Evolutionary conservation across 257 asterid species (phyloP), one percentile per base, ranked within the genome.

Genomic region (Ocimum tenuiflorum): DNA sequence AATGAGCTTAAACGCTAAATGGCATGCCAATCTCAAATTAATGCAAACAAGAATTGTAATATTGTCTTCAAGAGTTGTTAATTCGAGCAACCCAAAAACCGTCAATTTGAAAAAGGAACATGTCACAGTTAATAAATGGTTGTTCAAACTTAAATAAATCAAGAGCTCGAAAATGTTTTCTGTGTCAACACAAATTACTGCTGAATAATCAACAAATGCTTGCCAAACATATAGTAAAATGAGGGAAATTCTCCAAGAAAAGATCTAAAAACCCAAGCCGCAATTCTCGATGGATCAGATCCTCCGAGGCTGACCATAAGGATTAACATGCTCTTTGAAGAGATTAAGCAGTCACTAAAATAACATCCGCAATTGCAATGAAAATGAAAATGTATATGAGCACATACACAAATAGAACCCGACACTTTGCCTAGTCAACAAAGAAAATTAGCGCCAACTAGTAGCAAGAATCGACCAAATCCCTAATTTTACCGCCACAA

Each of bases 381-480:
- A 23, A 20, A 36, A 20, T 46, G 63, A 24, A 43, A n/a, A 13
- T 18, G 10, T 50, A 67, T 41, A 31, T 24, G 61, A 70, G 63
- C 67, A 61, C n/a, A n/a, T n/a, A 31, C 3, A 31, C 36, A 27
- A 75, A 73, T 54, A 35, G 57, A 53, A 50, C 49, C 55, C 2
- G 18, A 68, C 33, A 54, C 49, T 42, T 42, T 2, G 45, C 45
- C 13, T 13, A 38, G 45, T 6, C 10, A 38, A 38, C 65, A 74
- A 59, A 39, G n/a, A n/a, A 39, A 82, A 58, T 67, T 63, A 71
- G 65, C 36, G 62, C 22, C 42, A 36, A n/a, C n/a, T n/a, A n/a
- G n/a, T n/a, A n/a, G n/a, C 50, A 71, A 69, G 48, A 61, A 59
- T 31, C 45, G 65, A 69, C 29, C 76, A 65, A 52, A 48, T 62